Evolutionary conservation across 2,329 filamentous ascomycete species (phyloP), one percentile per base, ranked within the genome.

Genomic region (Hymenotorrendiella dingleyae): DNA sequence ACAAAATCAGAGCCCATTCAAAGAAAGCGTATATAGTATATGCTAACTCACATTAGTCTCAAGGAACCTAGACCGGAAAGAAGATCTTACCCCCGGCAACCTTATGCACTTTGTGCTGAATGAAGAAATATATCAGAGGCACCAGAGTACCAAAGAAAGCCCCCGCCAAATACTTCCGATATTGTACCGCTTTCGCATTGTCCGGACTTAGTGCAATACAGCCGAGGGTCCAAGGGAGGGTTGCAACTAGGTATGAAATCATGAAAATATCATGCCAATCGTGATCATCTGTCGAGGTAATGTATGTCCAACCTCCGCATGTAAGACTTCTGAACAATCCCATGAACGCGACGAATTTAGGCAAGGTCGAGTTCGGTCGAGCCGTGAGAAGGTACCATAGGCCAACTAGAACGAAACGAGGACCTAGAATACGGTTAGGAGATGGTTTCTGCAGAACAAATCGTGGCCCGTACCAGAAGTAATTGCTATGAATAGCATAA

Each of bases 261-360:
- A 98, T 98, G 64, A 98, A 91, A 50, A 97, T 91, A 61, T 98
- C 93, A 64, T 98, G 93, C 90, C 89, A 97, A 66, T 94, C 82
- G 65, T 98, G 93, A 63, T 97, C 88, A 63, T 98, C 93, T 32
- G 93, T 98, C 49, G 93, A 97, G 20, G 93, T 98, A 48, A 98
- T 82, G 65, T 97, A 98, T 40, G 93, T 96, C 91, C 93, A 98
- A 46, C 93, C 93, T 56, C 91, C 93, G 61, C 93, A 98, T 4
- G 89, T 95, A 45, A 97, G 68, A 8, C 91, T 96, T 56, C 93
- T 81, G 60, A 97, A 83, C 40, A 96, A 54, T 43, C 93, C 93
- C 56, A 86, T 82, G 29, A 76, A 75, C 34, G 84, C 84, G 48
- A 97, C 75, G 49, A 93, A 82, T 62, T 87, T 89, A 14, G 94